Evolutionary conservation across 495 filamentous ascomycete species (phyloP).

Genomic region (Rhizodiscina lignyota): DNA sequence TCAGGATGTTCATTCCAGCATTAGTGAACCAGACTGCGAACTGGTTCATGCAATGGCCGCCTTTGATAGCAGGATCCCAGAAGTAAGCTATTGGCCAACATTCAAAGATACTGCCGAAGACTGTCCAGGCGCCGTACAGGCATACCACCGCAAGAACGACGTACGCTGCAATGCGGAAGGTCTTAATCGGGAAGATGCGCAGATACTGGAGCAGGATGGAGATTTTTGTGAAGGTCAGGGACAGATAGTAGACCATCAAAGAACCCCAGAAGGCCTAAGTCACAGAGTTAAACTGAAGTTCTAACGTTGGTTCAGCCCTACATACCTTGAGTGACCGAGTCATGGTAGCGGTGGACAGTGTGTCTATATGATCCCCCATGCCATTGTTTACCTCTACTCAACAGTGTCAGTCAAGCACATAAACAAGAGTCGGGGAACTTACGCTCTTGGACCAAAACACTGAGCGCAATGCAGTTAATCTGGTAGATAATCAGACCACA

Average conservation of each 20-base stretch:
- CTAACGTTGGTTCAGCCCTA: no score
- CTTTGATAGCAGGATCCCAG: slow-evolving; percentile 19
- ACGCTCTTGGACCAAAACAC: no score
- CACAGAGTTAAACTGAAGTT: no score
- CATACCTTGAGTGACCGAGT: no score
- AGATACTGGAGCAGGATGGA: slow-evolving; percentile 18
- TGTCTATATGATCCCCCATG: no score
- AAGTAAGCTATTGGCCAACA: slow-evolving; percentile 16
- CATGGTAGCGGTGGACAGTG: no score
- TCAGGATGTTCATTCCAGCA: slow-evolving; percentile 32
- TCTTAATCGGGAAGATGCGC: slow-evolving; percentile 9
- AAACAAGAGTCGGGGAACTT: no score
- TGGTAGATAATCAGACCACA: no score
- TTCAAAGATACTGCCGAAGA: slow-evolving; percentile 16
- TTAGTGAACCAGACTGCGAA: slow-evolving; percentile 31
- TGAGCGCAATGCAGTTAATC: no score
- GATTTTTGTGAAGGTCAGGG: slow-evolving; percentile 12
- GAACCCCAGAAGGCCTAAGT: slow-evolving; percentile 14
- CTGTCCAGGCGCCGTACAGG: slow-evolving; percentile 11
- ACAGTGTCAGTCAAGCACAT: no score
- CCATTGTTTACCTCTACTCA: no score
- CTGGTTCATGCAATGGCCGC: slow-evolving; percentile 26
- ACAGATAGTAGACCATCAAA: slow-evolving; percentile 13
- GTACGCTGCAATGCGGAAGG: slow-evolving; percentile 10
- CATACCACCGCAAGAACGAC: slow-evolving; percentile 9